Conservation (phyloP, 106 monocot genomes). For the Gastrodia elata region DNA sequence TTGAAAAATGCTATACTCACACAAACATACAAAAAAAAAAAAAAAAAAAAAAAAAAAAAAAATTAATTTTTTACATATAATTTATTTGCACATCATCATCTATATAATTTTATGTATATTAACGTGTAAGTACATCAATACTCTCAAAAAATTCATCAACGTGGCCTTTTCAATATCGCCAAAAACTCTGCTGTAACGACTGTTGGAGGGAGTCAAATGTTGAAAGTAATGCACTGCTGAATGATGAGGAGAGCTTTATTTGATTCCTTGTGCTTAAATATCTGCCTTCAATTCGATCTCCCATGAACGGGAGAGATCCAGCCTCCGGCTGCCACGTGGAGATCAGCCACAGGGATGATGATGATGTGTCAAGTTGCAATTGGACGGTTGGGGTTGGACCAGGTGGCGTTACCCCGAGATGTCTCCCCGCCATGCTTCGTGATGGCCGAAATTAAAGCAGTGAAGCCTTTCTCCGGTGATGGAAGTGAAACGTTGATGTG, state of each 20-base stretch:
- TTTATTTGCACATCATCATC: no score
- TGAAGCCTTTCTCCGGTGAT: neutral
- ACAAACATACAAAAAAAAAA: no score
- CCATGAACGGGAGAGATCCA: neutral
- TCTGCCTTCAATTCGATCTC: neutral
- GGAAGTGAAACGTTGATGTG: neutral
- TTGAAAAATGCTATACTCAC: no score
- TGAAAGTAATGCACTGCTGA: neutral
- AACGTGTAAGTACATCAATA: no score
- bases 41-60: no score
- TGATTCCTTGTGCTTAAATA: neutral
- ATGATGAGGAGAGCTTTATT: neutral
- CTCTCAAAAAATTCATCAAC: no score
- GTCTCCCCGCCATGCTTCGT: neutral
- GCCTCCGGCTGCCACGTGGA: neutral
- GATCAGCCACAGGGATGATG: neutral
- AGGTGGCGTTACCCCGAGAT: neutral
- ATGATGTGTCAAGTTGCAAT: neutral
- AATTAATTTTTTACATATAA: no score
- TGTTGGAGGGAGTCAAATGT: neutral
- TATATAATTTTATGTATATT: no score
- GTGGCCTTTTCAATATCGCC: no score
- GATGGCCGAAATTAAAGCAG: neutral
- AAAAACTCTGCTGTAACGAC: no score
- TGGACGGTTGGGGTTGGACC: slow-evolving; percentile 1